Conservation (phyloP, 768 basidiomycete genomes). For the Tylopilus rubrobrunneus region DNA sequence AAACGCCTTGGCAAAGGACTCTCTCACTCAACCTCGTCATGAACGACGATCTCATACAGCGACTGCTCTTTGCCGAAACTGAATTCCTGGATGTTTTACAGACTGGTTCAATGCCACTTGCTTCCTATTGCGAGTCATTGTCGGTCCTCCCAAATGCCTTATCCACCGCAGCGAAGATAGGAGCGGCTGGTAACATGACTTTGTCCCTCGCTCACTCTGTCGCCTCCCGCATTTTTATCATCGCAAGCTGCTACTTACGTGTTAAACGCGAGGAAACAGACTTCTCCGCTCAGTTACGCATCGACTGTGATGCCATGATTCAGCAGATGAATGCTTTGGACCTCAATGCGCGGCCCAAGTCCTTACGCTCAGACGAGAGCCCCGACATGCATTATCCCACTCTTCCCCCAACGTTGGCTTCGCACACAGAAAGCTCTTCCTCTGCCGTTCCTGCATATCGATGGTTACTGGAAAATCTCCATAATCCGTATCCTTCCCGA, state of each 20-base stretch:
- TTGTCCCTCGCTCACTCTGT: not conserved
- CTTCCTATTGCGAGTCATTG: not conserved
- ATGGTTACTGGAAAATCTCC: constrained; percentile 46
- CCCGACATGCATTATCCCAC: too few species aligned
- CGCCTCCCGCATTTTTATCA: not conserved
- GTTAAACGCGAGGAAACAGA: not conserved
- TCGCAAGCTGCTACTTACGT: constrained; percentile 8
- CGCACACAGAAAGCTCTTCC: too few species aligned
- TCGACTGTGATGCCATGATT: constrained; percentile 9
- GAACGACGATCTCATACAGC: too few species aligned
- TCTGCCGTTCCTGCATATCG: constrained; percentile 23
- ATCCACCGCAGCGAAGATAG: not conserved
- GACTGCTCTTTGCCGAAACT: too few species aligned
- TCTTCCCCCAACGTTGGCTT: too few species aligned
- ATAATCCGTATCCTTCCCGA: constrained; percentile 47
- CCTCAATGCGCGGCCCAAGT: too few species aligned
- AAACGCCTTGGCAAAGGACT: too few species aligned
- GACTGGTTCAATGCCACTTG: too few species aligned
- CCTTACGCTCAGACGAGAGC: too few species aligned
- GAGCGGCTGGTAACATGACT: not conserved
- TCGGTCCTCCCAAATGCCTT: not conserved
- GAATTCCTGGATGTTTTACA: too few species aligned
- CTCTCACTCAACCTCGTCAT: too few species aligned
- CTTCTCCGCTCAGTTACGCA: too few species aligned
- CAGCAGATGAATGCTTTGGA: not conserved